Evolutionary conservation across 1,284 basidiomycete species (phyloP), one percentile per base, ranked within the genome.

Genomic region (Sutorius eximius): DNA sequence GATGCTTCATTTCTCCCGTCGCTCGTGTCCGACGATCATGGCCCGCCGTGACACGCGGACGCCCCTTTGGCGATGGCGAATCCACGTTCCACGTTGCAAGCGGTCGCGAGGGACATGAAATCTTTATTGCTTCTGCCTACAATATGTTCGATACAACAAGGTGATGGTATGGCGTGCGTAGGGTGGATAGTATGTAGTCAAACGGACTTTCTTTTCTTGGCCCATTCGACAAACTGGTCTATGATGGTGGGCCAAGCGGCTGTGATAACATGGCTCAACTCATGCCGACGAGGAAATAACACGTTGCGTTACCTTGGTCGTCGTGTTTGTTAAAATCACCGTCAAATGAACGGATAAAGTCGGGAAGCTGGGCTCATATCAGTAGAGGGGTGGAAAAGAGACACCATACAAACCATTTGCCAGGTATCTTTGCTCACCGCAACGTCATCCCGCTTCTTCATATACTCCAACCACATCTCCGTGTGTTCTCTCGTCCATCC

Each of bases 401-500:
- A 7, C 8, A 5, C 46, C 33, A 33, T 34, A 43, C 56, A 73
- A 77, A 94, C 92, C 82, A 96, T 90, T 49, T 80, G 77, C 95
- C 95, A 98, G 3, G 93, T 95, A 75, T 98, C 95, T 74, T 92
- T 94, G 73, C 90, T 95, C 36, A 98, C 81, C 5, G 93, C 93
- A 70, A 91, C 92, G 11, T 79, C 80, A 11, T 85, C 87, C 63
- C 82, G 86, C 65, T 83, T 77, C 40, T 74, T 77, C 62, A 95
- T 71, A 70, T 90, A 98, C 37, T 89, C 86, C 64, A 92, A 85
- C 95, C 95, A 98, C 79, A 85, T 81, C 15, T 85, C 74, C 18
- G 85, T 85, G 66, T 94, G 85, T 53, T 81, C 75, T 33, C 77
- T 70, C 45, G 81, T 78, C 83, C 93, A 95, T 10, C 84, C 85